phyloP scores from a whole-genome alignment of 2,329 filamentous ascomycete genomes.

The Ilyonectria destructans region DNA sequence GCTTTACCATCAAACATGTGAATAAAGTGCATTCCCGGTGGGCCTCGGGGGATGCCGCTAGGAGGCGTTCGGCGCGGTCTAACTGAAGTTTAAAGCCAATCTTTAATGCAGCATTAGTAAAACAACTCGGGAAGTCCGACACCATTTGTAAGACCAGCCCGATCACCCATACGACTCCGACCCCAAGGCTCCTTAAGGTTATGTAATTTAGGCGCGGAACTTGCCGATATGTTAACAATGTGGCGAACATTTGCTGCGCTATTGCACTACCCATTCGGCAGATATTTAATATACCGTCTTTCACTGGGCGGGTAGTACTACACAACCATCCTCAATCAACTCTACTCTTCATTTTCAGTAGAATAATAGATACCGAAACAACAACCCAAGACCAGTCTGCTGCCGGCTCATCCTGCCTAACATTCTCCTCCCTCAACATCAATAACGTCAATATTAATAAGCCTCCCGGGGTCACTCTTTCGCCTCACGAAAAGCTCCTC shows the following conservation, averaged over 20 bases:
- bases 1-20: neutral
- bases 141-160: neutral
- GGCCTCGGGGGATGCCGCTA: neutral
- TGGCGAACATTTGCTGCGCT: neutral
- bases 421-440: conserved; percentile 1
- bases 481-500: conserved; percentile 17
- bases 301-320: neutral
- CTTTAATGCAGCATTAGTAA: neutral
- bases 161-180: neutral
- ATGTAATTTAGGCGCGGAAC: conserved; percentile 1
- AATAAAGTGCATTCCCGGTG: neutral
- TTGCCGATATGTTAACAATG: conserved; percentile 1
- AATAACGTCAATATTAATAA: conserved; percentile 11
- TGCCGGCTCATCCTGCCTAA: neutral
- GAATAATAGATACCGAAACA: neutral
- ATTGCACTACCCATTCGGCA: neutral
- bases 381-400: neutral
- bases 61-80: neutral
- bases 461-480: conserved; percentile 17
- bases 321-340: conserved; percentile 1
- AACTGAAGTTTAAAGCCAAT: neutral
- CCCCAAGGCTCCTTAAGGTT: neutral
- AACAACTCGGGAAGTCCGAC: too few relatives aligned
- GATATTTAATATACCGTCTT: neutral
- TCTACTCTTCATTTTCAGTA: conserved; percentile 1